phyloP scores from a whole-genome alignment of 208 protist species.

The Trypanosoma vivax region DNA sequence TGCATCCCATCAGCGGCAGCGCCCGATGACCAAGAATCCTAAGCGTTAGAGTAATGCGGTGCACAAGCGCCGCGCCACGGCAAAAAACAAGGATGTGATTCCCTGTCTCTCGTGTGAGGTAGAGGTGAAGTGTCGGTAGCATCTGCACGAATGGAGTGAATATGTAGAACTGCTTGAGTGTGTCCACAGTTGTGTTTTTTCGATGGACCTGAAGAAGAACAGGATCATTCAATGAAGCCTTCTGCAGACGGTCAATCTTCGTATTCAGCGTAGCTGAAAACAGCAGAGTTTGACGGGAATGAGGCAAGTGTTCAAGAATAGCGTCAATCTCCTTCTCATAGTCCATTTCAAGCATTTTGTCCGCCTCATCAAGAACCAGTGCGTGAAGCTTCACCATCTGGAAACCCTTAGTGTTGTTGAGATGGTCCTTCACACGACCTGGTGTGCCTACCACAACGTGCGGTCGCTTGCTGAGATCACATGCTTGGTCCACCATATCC shows the following conservation, averaged over 20 bases:
- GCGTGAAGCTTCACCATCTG: conserved; percentile 92
- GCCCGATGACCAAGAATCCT: conserved; percentile 85
- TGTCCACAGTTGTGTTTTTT: conserved; percentile 96
- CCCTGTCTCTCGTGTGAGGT: conserved; percentile 82
- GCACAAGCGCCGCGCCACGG: conserved; percentile 83
- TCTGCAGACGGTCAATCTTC: conserved; percentile 97
- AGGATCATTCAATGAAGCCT: conserved; percentile 95
- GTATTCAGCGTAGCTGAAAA: conserved; percentile 98
- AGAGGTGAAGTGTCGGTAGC: conserved; percentile 84
- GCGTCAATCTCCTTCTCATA: conserved; percentile 98
- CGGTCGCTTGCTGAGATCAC: conserved; percentile 91
- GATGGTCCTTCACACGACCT: conserved; percentile 96
- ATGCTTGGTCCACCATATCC: conserved; percentile 94
- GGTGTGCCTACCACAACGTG: conserved; percentile 98
- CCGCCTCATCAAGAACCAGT: conserved; percentile 98
- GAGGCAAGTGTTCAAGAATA: conserved; percentile 90
- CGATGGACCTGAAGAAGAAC: conserved; percentile 93
- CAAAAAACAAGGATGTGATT: conserved; percentile 91
- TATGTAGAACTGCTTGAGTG: conserved; percentile 95
- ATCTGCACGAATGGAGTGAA: conserved; percentile 95
- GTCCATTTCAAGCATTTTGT: conserved; percentile 98
- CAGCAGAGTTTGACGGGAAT: conserved; percentile 92
- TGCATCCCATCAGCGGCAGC: conserved; percentile 88
- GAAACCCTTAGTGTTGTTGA: conserved; percentile 98
- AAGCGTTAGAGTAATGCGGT: conserved; percentile 87